A percentile compares a stretch with the other conserved stretches of the same genome.
Conservation (phyloP, 169 alveolate genomes). For the Plasmodium coatneyi region DNA sequence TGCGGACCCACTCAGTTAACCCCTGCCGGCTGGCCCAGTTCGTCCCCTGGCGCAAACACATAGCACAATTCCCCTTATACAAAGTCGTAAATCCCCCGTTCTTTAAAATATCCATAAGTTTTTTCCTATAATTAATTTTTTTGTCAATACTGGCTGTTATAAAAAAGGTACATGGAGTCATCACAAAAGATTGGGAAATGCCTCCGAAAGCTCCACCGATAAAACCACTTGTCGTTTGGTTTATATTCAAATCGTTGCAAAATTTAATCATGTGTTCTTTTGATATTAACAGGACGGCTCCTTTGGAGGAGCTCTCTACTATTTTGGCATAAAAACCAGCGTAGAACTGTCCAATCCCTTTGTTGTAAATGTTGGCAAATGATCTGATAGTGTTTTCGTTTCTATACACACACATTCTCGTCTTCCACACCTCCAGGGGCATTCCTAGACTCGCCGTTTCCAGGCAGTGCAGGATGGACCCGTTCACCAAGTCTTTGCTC, state of each 20-base stretch:
- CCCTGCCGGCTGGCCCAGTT: conserved; percentile 90
- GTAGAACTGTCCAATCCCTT: conserved; percentile 82
- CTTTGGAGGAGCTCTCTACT: conserved; percentile 82
- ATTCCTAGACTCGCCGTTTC: conserved; percentile 87
- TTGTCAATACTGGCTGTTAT: conserved; percentile 84
- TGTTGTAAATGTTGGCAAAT: conserved; percentile 60
- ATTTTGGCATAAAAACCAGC: conserved; percentile 81
- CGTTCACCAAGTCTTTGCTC: conserved; percentile 68
- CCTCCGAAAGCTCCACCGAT: conserved; percentile 87
- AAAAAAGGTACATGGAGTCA: conserved; percentile 86
- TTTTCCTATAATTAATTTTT: conserved; percentile 55
- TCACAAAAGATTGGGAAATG: conserved; percentile 81
- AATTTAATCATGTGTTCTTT: conserved; percentile 74
- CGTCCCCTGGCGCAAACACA: conserved; percentile 85
- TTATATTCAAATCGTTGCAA: conserved; percentile 34
- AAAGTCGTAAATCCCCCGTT: conserved; percentile 79
- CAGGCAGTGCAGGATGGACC: conserved; percentile 81
- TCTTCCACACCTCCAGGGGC: conserved; percentile 88
- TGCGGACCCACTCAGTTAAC: conserved; percentile 80
- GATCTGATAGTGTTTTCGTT: conserved; percentile 79
- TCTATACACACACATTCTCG: conserved; percentile 85
- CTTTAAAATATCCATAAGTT: conserved; percentile 30
- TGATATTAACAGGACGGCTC: conserved; percentile 81
- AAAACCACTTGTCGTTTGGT: conserved; percentile 78
- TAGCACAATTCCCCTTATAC: conserved; percentile 84